Percentiles rank a stretch among this genome's conserved stretches.
phyloP scores from a whole-genome alignment of 2,329 filamentous ascomycete genomes.

The Curvularia hawaiiensis region DNA sequence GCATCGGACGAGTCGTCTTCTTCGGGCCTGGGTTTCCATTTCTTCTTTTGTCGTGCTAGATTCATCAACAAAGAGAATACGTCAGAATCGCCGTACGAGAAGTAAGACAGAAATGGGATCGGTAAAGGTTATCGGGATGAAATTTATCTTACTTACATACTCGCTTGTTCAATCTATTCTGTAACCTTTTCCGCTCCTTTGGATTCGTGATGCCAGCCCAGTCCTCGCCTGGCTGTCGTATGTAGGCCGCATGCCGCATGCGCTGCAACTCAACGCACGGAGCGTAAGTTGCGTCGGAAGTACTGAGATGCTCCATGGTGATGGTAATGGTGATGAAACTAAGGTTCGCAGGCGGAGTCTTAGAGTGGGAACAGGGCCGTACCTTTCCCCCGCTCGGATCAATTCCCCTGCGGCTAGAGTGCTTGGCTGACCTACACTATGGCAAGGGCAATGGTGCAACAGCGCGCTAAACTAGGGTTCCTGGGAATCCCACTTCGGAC shows the following conservation, averaged over 20 bases:
- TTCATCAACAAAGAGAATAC: neutral
- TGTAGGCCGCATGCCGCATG: neutral
- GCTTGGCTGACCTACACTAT: neutral
- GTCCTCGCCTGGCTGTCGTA: conserved; percentile 17
- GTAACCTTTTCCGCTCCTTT: conserved; percentile 21
- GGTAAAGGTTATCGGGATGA: neutral
- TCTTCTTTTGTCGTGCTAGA: neutral
- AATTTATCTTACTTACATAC: conserved; percentile 3
- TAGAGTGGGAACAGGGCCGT: neutral
- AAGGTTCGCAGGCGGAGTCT: neutral
- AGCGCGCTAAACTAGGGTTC: too few relatives aligned
- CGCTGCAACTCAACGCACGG: neutral
- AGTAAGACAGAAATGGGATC: neutral
- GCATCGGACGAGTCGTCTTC: neutral
- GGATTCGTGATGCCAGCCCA: conserved; percentile 27
- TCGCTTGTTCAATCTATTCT: conserved; percentile 29
- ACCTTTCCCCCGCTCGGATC: neutral
- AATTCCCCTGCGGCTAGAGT: neutral
- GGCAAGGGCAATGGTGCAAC: too few relatives aligned
- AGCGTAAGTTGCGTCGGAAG: neutral
- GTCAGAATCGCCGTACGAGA: neutral
- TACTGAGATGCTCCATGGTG: neutral
- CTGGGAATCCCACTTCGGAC: too few relatives aligned
- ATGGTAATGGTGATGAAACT: neutral
- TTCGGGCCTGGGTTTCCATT: neutral